These are phyloP conservation scores for Huntiella moniliformis DNA, from an alignment of 2,329 filamentous ascomycete genomes.

Conservation along the genomic window DNA sequence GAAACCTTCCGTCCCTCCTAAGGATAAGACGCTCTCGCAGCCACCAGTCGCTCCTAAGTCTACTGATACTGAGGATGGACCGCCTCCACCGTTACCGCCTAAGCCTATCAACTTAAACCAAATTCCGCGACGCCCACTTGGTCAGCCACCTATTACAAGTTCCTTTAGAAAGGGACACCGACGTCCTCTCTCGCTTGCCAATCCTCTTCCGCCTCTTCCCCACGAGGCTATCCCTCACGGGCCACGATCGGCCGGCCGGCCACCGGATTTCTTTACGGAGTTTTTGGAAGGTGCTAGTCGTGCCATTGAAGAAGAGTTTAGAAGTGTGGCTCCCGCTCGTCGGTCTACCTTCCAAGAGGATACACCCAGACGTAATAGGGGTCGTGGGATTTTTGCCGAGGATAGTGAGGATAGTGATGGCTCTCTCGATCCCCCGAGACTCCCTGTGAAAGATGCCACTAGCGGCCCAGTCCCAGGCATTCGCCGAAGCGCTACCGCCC, in stretches of 20 bases:
- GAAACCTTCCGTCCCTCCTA: background rate
- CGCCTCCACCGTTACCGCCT: background rate
- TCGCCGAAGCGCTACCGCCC: conserved; percentile 8
- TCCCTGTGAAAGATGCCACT: conserved; percentile 4
- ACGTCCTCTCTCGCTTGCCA: background rate
- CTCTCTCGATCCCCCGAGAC: conserved; percentile 4
- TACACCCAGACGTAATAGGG: background rate
- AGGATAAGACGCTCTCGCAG: background rate
- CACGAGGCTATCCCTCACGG: background rate
- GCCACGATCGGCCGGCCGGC: background rate
- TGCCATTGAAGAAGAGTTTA: conserved; percentile 2
- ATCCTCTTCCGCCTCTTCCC: background rate
- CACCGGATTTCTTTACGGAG: background rate
- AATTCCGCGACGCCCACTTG: background rate
- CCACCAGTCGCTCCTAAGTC: background rate
- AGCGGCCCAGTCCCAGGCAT: background rate
- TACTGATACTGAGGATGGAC: background rate
- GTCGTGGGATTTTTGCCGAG: conserved; percentile 3
- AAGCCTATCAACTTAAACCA: background rate
- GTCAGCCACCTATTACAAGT: no score
- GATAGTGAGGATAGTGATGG: conserved; percentile 1
- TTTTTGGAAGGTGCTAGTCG: background rate
- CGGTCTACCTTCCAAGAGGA: conserved; percentile 6
- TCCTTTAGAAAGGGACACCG: background rate
- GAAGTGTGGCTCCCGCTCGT: background rate